Evolutionary conservation across 139 green algal genomes (phyloP).

Genomic region (Pycnococcus provasolii): DNA sequence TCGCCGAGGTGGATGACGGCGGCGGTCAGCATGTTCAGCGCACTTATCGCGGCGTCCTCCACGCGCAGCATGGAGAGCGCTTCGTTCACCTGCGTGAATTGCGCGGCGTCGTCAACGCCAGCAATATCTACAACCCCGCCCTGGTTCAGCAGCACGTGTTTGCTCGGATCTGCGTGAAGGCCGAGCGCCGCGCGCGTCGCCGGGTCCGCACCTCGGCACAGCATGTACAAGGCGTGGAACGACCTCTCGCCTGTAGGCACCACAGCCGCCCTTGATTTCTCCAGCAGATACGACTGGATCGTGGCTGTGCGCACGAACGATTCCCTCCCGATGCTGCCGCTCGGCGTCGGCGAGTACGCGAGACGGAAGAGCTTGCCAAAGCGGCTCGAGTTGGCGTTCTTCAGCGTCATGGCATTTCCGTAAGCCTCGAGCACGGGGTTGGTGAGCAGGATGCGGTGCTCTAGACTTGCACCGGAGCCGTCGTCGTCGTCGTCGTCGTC

Average conservation of each 20-base stretch:
- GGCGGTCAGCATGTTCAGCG: no score
- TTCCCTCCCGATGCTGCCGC: neutral
- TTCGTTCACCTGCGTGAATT: no score
- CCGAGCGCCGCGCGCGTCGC: slow-evolving; percentile 48
- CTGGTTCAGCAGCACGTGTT: no score
- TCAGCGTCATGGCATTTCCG: slow-evolving; percentile 28
- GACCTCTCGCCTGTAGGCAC: slow-evolving; percentile 3
- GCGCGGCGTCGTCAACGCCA: no score
- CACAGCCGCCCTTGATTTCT: slow-evolving; percentile 2
- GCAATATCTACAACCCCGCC: no score
- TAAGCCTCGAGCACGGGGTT: slow-evolving; percentile 29
- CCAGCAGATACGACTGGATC: neutral
- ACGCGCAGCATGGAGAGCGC: no score
- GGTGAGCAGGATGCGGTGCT: slow-evolving; percentile 11
- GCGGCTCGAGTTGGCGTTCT: slow-evolving; percentile 25
- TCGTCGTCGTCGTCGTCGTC: neutral
- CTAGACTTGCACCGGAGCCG: neutral
- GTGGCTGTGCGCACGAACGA: neutral
- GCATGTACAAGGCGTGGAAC: slow-evolving; percentile 33
- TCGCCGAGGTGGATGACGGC: no score
- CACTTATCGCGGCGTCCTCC: no score
- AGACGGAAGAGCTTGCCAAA: slow-evolving; percentile 21
- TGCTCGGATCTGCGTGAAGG: no score
- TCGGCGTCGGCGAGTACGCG: neutral
- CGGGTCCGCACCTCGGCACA: slow-evolving; percentile 7